phyloP scores from a whole-genome alignment of 768 basidiomycete species.

The Tubosaeta sp. region DNA sequence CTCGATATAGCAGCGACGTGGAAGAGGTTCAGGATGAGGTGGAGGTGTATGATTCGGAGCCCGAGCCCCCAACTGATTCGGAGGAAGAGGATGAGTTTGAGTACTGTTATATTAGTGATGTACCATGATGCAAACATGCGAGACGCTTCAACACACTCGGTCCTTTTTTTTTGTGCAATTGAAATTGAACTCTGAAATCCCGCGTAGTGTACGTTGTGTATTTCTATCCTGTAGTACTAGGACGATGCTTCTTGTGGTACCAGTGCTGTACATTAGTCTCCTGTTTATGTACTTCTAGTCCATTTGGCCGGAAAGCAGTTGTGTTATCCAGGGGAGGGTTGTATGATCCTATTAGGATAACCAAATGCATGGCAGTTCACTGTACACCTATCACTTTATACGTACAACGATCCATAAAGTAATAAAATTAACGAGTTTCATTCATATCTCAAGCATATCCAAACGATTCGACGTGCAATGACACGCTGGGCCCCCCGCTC shows the following conservation, averaged over 20 bases:
- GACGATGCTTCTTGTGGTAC: neutral
- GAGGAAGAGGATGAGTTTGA: slow-evolving; percentile 27
- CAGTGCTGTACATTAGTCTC: neutral
- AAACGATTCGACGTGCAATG: slow-evolving; percentile 37
- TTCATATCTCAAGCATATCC: slow-evolving; percentile 30
- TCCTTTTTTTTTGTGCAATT: neutral
- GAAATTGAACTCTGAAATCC: neutral
- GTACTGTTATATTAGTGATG: slow-evolving; percentile 19
- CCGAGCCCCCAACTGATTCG: slow-evolving; percentile 15
- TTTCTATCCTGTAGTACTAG: neutral
- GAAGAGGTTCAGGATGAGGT: slow-evolving; percentile 7
- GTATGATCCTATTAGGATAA: too few species aligned
- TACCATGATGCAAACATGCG: neutral
- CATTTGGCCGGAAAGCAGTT: too few species aligned
- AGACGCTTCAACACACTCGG: neutral
- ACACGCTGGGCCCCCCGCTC: slow-evolving; percentile 35
- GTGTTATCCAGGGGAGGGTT: too few species aligned
- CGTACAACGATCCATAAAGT: too few species aligned
- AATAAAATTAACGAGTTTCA: neutral
- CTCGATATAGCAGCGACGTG: neutral
- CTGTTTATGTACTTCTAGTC: too few species aligned
- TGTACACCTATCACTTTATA: too few species aligned
- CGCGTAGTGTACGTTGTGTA: neutral
- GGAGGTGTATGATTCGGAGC: slow-evolving; percentile 22
- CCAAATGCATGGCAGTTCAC: too few species aligned